Evolutionary conservation across 2,329 filamentous ascomycete genomes (phyloP).

Genomic region (Mycosphaerella sp.): DNA sequence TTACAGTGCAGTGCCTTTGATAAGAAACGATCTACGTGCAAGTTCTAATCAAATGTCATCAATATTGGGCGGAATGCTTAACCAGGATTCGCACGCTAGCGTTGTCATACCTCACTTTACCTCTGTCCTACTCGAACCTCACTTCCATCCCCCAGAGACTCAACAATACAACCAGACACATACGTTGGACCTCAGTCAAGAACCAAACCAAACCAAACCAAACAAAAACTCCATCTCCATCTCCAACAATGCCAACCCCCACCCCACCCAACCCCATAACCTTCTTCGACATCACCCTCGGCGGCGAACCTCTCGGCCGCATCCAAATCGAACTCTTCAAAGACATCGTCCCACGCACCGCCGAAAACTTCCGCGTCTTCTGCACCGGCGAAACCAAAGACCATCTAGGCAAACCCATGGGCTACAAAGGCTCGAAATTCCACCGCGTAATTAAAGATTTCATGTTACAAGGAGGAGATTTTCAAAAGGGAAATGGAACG

Average conservation of each 20-base stretch:
- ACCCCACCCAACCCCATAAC: slow-evolving; percentile 45
- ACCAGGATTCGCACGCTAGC: too few species aligned
- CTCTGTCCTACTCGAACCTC: neutral
- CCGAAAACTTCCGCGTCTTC: slow-evolving; percentile 95
- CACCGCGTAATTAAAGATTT: slow-evolving; percentile 93
- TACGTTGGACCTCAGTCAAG: too few species aligned
- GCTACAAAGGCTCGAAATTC: slow-evolving; percentile 92
- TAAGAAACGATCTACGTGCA: too few species aligned
- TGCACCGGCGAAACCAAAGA: slow-evolving; percentile 91
- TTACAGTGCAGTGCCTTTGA: too few species aligned
- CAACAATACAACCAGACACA: too few species aligned
- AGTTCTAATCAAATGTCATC: too few species aligned
- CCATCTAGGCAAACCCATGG: slow-evolving; percentile 68
- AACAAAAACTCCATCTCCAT: too few species aligned
- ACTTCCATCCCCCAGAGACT: too few species aligned
- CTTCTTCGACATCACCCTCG: slow-evolving; percentile 74
- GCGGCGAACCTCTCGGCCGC: slow-evolving; percentile 78
- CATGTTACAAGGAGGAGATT: slow-evolving; percentile 97
- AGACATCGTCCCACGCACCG: slow-evolving; percentile 68
- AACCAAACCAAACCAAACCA: too few species aligned
- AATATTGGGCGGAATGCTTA: too few species aligned
- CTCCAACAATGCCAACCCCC: slow-evolving; percentile 15
- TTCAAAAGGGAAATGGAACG: slow-evolving; percentile 86
- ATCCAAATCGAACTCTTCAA: slow-evolving; percentile 89
- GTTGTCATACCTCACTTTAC: too few species aligned